Evolutionary conservation across 2,329 filamentous ascomycete species (phyloP).

Genomic region (Sporothrix pseudoabietina): DNA sequence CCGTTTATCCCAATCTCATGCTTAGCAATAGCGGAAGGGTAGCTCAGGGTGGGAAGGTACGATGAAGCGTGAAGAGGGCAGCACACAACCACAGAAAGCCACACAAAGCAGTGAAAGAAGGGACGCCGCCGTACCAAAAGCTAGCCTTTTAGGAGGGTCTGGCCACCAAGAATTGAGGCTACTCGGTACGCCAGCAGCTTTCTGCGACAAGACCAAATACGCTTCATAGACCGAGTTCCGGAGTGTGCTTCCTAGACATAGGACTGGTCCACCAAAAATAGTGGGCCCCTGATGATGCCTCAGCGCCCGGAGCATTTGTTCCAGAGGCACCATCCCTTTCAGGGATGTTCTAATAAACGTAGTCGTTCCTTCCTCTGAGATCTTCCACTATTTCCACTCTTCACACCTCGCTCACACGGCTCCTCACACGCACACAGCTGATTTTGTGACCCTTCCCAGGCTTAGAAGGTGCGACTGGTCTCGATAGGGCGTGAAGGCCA

Average conservation of each 20-base stretch:
- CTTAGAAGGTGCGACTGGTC: background rate
- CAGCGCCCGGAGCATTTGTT: constrained; percentile 4
- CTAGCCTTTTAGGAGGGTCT: background rate
- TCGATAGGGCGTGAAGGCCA: no score
- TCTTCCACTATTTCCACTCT: background rate
- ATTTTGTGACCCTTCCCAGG: background rate
- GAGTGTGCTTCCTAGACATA: background rate
- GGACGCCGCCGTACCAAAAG: background rate
- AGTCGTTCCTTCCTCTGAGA: background rate
- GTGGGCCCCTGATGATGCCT: background rate
- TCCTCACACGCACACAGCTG: background rate
- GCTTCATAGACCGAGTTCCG: background rate
- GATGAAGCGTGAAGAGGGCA: background rate
- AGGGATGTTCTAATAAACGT: background rate
- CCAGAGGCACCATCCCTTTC: background rate
- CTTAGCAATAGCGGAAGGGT: background rate
- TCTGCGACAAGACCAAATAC: background rate
- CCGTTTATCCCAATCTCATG: background rate
- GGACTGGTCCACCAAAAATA: background rate
- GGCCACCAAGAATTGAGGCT: background rate
- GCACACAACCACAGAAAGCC: background rate
- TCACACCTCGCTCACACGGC: background rate
- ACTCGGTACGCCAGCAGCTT: background rate
- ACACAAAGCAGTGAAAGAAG: background rate
- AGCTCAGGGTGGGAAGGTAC: background rate